Base-by-base conservation (phyloP, 2,329 filamentous ascomycete species). In the Fusarium burgessii region DNA sequence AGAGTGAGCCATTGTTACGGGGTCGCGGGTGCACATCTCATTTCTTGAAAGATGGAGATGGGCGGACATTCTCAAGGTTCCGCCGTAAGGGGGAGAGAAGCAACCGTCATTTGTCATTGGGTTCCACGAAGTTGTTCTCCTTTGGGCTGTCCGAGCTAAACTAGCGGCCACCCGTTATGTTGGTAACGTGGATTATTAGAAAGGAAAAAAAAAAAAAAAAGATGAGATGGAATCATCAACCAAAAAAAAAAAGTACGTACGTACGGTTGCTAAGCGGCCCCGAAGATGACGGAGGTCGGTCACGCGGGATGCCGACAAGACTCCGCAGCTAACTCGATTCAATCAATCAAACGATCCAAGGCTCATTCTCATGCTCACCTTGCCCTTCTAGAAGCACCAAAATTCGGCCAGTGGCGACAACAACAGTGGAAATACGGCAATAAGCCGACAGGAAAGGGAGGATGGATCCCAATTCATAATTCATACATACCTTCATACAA, bases 301-400 rank as follows among this genome's bases (percentile, higher is more conserved):
- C 29, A n/a, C 17, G 29, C 42, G 59, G 42, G 12, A 58, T 32
- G 45, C 63, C 63, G 63, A 66, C 41, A 40, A 23, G 14, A 41
- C 40, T 41, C 51, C 38, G 45, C 18, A 27, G 23, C 45, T 59
- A 40, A 42, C 35, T 52, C 40, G 20, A 33, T 36, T 18, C 41
- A 40, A 52, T 38, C 45, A 40, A 41, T 58, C 46, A 35, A 27
- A 41, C 9, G 29, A 23, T 23, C 47, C 35, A 32, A 50, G 47
- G 36, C 36, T 45, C 27, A 63, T 57, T 41, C 25, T 45, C 23
- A 49, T 27, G 38, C 47, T 66, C 40, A 58, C 49, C 50, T 64
- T 64, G 58, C 38, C 43, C 49, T 71, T 70, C 66, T 69, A 65
- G 65, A 69, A 69, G 38, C 55, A 58, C 38, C 32, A 68, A 52